Conservation (phyloP, 805 yeast genomes). For the Lipomyces kockii region DNA sequence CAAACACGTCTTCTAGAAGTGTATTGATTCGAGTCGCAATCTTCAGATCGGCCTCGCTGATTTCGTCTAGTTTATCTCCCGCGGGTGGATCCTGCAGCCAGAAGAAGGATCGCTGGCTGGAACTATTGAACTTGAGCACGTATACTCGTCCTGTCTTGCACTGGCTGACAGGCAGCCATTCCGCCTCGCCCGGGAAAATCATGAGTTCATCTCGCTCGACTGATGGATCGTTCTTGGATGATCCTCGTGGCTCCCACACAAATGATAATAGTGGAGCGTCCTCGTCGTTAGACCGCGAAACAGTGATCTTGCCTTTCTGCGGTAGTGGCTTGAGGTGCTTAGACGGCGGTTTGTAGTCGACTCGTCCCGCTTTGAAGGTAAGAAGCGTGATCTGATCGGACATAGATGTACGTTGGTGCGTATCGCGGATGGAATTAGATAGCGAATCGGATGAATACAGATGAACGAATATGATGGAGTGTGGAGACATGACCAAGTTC, state of each 20-base stretch:
- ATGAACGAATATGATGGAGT: conserved; percentile 1
- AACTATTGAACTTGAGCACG: conserved; percentile 63
- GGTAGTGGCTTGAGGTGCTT: conserved; percentile 71
- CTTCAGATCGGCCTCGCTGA: conserved; percentile 62
- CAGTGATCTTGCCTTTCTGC: conserved; percentile 66
- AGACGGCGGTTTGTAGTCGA: conserved; percentile 61
- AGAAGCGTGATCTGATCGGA: conserved; percentile 30
- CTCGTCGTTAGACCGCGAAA: conserved; percentile 62
- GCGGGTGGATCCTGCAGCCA: conserved; percentile 81
- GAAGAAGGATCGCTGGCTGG: conserved; percentile 59
- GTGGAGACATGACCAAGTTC: background rate
- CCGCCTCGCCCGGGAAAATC: conserved; percentile 84
- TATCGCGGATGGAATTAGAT: background rate
- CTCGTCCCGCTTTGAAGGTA: conserved; percentile 80
- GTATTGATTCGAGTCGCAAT: conserved; percentile 55
- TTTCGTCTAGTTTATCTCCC: conserved; percentile 59
- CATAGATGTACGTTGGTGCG: conserved; percentile 1
- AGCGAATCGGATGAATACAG: background rate
- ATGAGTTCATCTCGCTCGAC: conserved; percentile 58
- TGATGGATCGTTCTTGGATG: conserved; percentile 44
- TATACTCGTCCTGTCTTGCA: conserved; percentile 80
- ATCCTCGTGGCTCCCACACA: conserved; percentile 71
- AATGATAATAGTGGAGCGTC: conserved; percentile 74
- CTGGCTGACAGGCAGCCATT: conserved; percentile 69
- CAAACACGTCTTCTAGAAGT: conserved; percentile 51